A percentile compares a stretch with the other conserved stretches of the same genome.
These are phyloP conservation scores for Phytophthora constricta DNA, from an alignment of 352 stramenopile genomes.

Conservation along the genomic window DNA sequence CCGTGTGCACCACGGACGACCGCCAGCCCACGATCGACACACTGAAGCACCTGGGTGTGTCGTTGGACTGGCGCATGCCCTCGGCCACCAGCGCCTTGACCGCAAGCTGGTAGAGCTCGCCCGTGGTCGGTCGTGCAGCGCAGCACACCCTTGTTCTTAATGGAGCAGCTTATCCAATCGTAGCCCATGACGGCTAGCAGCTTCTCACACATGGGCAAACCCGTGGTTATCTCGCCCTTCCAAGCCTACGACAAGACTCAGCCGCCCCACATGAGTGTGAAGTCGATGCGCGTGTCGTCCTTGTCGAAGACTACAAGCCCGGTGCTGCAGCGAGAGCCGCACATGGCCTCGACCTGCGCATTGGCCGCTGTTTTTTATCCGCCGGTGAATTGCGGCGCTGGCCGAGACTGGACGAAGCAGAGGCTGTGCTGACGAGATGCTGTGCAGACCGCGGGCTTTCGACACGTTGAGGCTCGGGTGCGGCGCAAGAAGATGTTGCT, in stretches of 20 bases:
- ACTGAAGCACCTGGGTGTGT: too few species aligned
- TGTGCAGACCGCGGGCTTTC: slow-evolving; percentile 15
- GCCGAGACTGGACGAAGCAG: slow-evolving; percentile 5
- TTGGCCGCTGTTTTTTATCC: slow-evolving; percentile 32
- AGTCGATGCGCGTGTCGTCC: slow-evolving; percentile 91
- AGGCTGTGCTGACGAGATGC: neutral
- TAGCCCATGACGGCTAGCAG: slow-evolving; percentile 89
- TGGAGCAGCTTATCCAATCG: slow-evolving; percentile 82
- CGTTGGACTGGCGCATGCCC: slow-evolving; percentile 68
- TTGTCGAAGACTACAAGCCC: slow-evolving; percentile 91
- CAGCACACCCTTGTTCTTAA: slow-evolving; percentile 82
- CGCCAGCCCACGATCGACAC: too few species aligned
- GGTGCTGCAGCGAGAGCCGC: slow-evolving; percentile 52
- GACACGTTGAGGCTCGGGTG: slow-evolving; percentile 3
- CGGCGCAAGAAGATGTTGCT: too few species aligned
- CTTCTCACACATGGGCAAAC: slow-evolving; percentile 79
- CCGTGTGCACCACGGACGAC: too few species aligned
- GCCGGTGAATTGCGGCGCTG: slow-evolving; percentile 31
- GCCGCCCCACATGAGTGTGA: slow-evolving; percentile 90
- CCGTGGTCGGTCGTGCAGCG: slow-evolving; percentile 89
- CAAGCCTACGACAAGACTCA: slow-evolving; percentile 88
- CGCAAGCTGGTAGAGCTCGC: slow-evolving; percentile 84
- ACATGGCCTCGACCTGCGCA: slow-evolving; percentile 26
- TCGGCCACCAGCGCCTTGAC: slow-evolving; percentile 76
- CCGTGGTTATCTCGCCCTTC: slow-evolving; percentile 86